phyloP scores from a whole-genome alignment of 495 filamentous ascomycete genomes.

The Penicillium paradoxum region DNA sequence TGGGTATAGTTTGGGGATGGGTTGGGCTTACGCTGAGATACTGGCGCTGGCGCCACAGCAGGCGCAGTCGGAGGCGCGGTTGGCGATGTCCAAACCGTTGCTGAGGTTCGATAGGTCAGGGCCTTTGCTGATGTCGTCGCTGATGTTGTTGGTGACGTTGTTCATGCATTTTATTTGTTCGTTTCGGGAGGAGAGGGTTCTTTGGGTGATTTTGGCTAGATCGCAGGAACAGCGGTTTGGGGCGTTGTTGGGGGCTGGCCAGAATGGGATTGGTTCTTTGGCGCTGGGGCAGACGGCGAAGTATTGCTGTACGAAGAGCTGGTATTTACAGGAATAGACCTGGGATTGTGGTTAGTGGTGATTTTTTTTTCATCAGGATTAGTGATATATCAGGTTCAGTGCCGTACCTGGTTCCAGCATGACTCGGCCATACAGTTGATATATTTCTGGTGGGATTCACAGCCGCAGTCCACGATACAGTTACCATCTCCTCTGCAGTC shows the following conservation, averaged over 20 bases:
- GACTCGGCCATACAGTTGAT: slow-evolving; percentile 31
- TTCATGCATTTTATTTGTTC: slow-evolving; percentile 20
- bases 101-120: slow-evolving; percentile 12
- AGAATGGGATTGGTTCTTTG: slow-evolving; percentile 30
- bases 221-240: slow-evolving; percentile 32
- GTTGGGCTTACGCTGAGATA: slow-evolving; percentile 22
- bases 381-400: too few relatives aligned
- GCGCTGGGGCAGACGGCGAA: slow-evolving; percentile 26
- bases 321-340: slow-evolving; percentile 35
- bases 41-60: slow-evolving; percentile 29
- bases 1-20: too few relatives aligned
- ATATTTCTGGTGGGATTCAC: slow-evolving; percentile 25
- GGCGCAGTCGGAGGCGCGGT: slow-evolving; percentile 19
- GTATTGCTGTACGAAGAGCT: slow-evolving; percentile 31
- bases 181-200: slow-evolving; percentile 20
- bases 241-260: slow-evolving; percentile 28
- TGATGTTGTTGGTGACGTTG: slow-evolving; percentile 17
- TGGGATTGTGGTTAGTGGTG: too few relatives aligned
- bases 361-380: too few relatives aligned
- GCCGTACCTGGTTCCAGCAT: slow-evolving; percentile 28
- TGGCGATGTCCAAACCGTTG: slow-evolving; percentile 16
- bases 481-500: slow-evolving; percentile 21
- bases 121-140: slow-evolving; percentile 6
- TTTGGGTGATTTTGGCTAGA: slow-evolving; percentile 24
- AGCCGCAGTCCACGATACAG: slow-evolving; percentile 26